Evolutionary conservation across 176 grass and related monocot genomes (phyloP), one percentile per base, ranked within the genome.

Genomic region (Bothriochloa decipiens): DNA sequence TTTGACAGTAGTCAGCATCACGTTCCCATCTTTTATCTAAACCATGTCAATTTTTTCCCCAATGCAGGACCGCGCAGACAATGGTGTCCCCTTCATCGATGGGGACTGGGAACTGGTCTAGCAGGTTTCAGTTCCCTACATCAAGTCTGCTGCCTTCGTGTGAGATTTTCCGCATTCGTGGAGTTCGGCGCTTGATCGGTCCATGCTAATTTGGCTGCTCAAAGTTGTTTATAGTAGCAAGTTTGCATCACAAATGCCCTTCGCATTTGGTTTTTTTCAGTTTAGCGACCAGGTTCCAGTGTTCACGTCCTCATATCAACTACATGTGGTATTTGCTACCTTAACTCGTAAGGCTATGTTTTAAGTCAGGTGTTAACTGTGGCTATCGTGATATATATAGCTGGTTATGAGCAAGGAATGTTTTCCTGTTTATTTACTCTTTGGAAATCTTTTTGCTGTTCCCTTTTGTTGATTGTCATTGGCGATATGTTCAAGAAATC

Each of bases 101-200:
- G 80, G 20, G 16, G 90, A 81, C 80, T 92, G 90, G 90, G 75
- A 83, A 43, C 70, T 92, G 75, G 80, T 80, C 64, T 92, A 91
- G 85, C 53, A 8, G 35, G 53, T 52, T 57, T 75, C 52, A 11
- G 23, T 70, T 75, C 49, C 65, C 62, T 58, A 14, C 76, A 72
- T 72, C 76, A 85, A 85, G 70, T 61, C 63, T 45, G n/a, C 57
- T 45, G 57, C 9, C 57, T 25, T 61, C n/a, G 39, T 45, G 17
- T 37, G 43, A 79, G 60, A 75, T 90, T 90, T 83, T 90, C 68
- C 41, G 28, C 28, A 29, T 80, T 53, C 40, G 80, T 73, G 58
- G 75, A 78, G 25, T 52, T 45, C 8, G 36, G 40, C 49, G 72
- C 84, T 76, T 90, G 88, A 71, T 87, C 63, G 70, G 64, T 76